Conservation (phyloP, 2,329 filamentous ascomycete species). For the Epichloe uncinata region DNA sequence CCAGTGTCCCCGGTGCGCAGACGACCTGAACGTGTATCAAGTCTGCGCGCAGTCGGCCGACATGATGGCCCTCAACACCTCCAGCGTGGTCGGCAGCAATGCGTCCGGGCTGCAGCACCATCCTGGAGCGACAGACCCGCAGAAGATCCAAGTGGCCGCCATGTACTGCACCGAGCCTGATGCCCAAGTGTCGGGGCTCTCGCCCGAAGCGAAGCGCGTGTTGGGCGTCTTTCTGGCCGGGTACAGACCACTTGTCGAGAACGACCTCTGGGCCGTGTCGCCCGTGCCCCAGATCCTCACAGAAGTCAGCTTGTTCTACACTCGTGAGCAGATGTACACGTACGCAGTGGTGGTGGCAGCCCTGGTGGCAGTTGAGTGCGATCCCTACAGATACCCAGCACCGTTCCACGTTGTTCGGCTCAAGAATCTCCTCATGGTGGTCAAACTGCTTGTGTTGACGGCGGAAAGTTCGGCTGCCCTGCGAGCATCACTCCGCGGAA, state of each 20-base stretch:
- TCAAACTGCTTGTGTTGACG: slow-evolving; percentile 38
- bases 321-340: slow-evolving; percentile 26
- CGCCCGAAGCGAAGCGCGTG: background rate
- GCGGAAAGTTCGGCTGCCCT: slow-evolving; percentile 21
- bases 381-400: slow-evolving; percentile 36
- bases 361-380: slow-evolving; percentile 32
- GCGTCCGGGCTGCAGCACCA: slow-evolving; percentile 7
- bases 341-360: slow-evolving; percentile 33
- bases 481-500: slow-evolving; percentile 14
- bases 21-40: slow-evolving; percentile 41
- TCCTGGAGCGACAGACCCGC: slow-evolving; percentile 11
- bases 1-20: slow-evolving; percentile 33
- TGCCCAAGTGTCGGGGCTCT: background rate
- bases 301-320: slow-evolving; percentile 32
- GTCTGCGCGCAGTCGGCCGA: slow-evolving; percentile 29
- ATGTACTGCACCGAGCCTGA: background rate
- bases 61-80: slow-evolving; percentile 24
- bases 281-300: slow-evolving; percentile 32
- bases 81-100: slow-evolving; percentile 27
- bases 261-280: slow-evolving; percentile 33
- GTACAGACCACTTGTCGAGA: slow-evolving; percentile 13
- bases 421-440: slow-evolving; percentile 37
- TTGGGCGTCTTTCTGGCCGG: slow-evolving; percentile 1
- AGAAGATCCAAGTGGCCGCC: slow-evolving; percentile 10
- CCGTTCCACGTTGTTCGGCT: slow-evolving; percentile 38